These are phyloP conservation scores for Hypoxylon trugodes DNA, from an alignment of 495 filamentous ascomycete species.

Conservation along the genomic window DNA sequence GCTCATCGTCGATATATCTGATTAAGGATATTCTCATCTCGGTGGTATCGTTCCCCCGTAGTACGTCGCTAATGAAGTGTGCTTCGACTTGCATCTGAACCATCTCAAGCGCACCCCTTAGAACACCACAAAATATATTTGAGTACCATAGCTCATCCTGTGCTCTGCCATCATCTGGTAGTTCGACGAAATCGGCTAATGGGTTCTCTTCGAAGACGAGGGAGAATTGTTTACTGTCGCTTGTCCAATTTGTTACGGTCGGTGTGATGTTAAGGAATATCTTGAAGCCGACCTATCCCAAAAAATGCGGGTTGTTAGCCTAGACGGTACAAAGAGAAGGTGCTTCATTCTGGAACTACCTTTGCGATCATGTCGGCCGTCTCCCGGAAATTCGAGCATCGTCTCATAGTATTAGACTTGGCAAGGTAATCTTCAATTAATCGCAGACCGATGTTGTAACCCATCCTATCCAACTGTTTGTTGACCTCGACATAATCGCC, in stretches of 20 bases:
- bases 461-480: constrained; percentile 98
- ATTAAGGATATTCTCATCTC: constrained; percentile 96
- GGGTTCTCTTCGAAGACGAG: constrained; percentile 97
- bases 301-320: constrained; percentile 1
- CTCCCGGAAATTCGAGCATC: constrained; percentile 92
- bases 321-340: neutral
- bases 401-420: constrained; percentile 81
- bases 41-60: constrained; percentile 93
- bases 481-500: constrained; percentile 93
- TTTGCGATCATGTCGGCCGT: constrained; percentile 97
- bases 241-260: constrained; percentile 92
- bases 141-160: constrained; percentile 99
- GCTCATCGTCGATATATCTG: constrained; percentile 96
- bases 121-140: constrained; percentile 93
- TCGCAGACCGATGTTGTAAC: constrained; percentile 96
- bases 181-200: constrained; percentile 94
- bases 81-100: constrained; percentile 99
- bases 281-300: constrained; percentile 88
- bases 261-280: constrained; percentile 99
- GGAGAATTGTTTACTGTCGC: constrained; percentile 95
- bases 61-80: constrained; percentile 93
- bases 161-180: constrained; percentile 93
- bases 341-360: constrained; percentile 56
- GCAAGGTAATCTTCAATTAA: constrained; percentile 98
- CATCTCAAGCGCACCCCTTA: constrained; percentile 94